Percentiles rank a stretch among this genome's conserved stretches.
phyloP scores from a whole-genome alignment of 2,329 filamentous ascomycete genomes.

The Pyrenophora teres region DNA sequence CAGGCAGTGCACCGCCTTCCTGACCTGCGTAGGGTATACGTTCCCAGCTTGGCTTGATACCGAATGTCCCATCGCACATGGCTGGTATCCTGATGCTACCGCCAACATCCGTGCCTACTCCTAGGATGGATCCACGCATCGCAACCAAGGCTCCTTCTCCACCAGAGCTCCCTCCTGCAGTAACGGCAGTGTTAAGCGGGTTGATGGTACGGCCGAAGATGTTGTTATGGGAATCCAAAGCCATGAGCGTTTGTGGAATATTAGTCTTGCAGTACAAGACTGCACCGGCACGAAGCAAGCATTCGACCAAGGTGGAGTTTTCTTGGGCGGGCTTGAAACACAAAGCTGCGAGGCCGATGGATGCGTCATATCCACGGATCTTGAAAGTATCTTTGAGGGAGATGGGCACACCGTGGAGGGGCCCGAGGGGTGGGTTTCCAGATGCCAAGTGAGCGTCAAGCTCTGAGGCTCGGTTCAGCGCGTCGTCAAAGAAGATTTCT shows the following conservation, averaged over 20 bases:
- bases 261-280: slow-evolving; percentile 61
- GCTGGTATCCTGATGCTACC: slow-evolving; percentile 59
- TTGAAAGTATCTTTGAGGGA: slow-evolving; percentile 58
- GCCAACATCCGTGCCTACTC: slow-evolving; percentile 62
- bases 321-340: slow-evolving; percentile 50
- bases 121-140: slow-evolving; percentile 55
- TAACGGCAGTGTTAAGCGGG: slow-evolving; percentile 54
- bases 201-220: slow-evolving; percentile 55
- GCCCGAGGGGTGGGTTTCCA: slow-evolving; percentile 49
- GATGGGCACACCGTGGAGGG: slow-evolving; percentile 55
- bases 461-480: slow-evolving; percentile 40
- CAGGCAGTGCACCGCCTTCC: slow-evolving; percentile 53
- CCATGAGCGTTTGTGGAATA: slow-evolving; percentile 60
- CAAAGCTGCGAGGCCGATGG: slow-evolving; percentile 50
- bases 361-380: slow-evolving; percentile 52
- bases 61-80: slow-evolving; percentile 56
- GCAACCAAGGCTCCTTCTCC: slow-evolving; percentile 59
- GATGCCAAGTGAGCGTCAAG: slow-evolving; percentile 49
- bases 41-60: slow-evolving; percentile 52
- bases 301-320: slow-evolving; percentile 50
- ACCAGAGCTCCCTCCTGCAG: slow-evolving; percentile 58
- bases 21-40: slow-evolving; percentile 60
- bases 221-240: slow-evolving; percentile 59
- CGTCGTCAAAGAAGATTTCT: slow-evolving; percentile 47
- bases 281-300: slow-evolving; percentile 53